A percentile compares a stretch with the other conserved stretches of the same genome.
Conservation (phyloP, 768 basidiomycete genomes). For the Kwoniella bestiolae region DNA sequence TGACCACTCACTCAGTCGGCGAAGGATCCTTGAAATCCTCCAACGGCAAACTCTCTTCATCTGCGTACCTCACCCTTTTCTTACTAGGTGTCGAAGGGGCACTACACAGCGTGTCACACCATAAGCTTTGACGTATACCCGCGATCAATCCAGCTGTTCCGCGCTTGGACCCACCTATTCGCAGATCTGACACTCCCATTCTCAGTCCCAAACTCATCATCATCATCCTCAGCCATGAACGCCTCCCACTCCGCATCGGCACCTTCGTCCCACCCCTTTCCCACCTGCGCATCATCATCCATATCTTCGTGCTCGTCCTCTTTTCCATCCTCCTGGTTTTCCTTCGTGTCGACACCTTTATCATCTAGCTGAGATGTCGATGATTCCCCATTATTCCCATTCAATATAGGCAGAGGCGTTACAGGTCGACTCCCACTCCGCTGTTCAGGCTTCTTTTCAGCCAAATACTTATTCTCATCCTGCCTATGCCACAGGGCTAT, state of each 20-base stretch:
- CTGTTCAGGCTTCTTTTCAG: conserved; percentile 22
- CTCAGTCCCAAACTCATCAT: conserved; percentile 24
- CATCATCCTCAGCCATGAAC: conserved; percentile 65
- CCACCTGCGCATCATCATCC: conserved; percentile 30
- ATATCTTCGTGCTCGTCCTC: conserved; percentile 32
- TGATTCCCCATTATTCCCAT: background rate
- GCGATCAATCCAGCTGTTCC: too few species aligned
- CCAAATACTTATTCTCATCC: conserved; percentile 75
- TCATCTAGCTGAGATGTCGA: background rate
- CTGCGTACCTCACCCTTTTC: conserved; percentile 52
- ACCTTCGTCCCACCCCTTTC: conserved; percentile 67
- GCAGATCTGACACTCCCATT: conserved; percentile 22
- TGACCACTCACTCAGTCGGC: conserved; percentile 15
- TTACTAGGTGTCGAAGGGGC: conserved; percentile 43
- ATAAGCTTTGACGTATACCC: too few species aligned
- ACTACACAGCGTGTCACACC: too few species aligned
- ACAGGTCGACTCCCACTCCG: too few species aligned
- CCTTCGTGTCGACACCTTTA: background rate
- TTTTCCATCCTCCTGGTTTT: conserved; percentile 19
- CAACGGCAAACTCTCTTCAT: conserved; percentile 50
- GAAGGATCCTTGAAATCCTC: conserved; percentile 48
- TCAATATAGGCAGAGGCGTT: too few species aligned
- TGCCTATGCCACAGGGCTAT: conserved; percentile 84
- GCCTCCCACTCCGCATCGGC: conserved; percentile 87
- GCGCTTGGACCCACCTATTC: conserved; percentile 20